Conservation (phyloP, 345 rosid species). For the Citrus medica region DNA sequence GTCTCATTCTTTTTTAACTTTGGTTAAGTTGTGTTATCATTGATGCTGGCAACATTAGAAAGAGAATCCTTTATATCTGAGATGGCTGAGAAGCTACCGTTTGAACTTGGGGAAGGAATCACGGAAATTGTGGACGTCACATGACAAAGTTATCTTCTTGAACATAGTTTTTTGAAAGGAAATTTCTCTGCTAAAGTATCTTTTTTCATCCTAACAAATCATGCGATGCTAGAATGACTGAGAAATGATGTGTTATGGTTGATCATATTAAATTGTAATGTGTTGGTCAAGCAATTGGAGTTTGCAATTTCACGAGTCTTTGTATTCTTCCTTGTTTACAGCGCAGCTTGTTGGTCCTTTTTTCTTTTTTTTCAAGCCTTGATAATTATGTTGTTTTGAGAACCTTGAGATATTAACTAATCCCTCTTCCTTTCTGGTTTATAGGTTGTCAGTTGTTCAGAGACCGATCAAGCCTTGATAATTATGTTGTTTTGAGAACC, state of each 20-base stretch:
- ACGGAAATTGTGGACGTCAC: background rate
- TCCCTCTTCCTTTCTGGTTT: conserved; percentile 9
- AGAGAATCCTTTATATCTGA: background rate
- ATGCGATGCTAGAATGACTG: background rate
- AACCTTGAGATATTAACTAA: background rate
- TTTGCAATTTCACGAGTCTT: background rate
- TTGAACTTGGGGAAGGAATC: background rate
- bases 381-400: background rate
- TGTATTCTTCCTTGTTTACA: background rate
- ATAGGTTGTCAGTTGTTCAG: conserved; percentile 38
- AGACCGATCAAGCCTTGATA: conserved; percentile 15
- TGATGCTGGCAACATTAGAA: background rate
- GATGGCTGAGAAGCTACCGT: background rate
- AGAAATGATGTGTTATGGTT: background rate
- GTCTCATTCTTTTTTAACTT: background rate
- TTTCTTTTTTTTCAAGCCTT: background rate
- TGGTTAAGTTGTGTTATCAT: background rate
- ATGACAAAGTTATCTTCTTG: background rate
- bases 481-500: background rate
- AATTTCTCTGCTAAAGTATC: background rate
- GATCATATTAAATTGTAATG: background rate
- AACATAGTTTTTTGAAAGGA: background rate
- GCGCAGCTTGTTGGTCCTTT: background rate
- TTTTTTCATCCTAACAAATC: background rate
- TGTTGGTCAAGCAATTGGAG: background rate